Evolutionary conservation across 2,329 filamentous ascomycete species (phyloP).

Genomic region (Trichoderma polysporum): DNA sequence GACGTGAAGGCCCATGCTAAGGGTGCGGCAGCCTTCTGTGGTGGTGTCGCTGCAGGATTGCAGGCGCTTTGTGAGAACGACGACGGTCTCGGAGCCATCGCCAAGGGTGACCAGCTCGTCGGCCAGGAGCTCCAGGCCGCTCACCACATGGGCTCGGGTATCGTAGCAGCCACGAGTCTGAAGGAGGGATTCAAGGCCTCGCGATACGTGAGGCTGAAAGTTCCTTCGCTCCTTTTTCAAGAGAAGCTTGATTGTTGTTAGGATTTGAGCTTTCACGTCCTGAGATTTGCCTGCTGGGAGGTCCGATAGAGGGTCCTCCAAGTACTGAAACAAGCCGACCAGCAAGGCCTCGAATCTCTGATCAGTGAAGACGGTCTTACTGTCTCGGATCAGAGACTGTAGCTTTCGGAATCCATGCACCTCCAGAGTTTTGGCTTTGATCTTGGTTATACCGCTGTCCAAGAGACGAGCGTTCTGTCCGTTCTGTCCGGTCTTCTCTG

Average conservation of each 20-base stretch:
- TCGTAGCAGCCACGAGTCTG: slow-evolving; percentile 66
- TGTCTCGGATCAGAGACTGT: slow-evolving; percentile 70
- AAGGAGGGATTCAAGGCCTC: slow-evolving; percentile 66
- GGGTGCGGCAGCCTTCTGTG: slow-evolving; percentile 49
- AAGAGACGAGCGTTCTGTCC: slow-evolving; percentile 63
- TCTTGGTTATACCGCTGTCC: slow-evolving; percentile 71
- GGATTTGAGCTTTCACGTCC: slow-evolving; percentile 71
- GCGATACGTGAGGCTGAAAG: slow-evolving; percentile 66
- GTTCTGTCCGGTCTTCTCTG: slow-evolving; percentile 54
- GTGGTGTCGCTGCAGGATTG: slow-evolving; percentile 41
- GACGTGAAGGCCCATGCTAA: slow-evolving; percentile 64
- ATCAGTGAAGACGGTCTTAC: slow-evolving; percentile 61
- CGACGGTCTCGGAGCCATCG: slow-evolving; percentile 59
- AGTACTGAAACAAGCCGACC: slow-evolving; percentile 67
- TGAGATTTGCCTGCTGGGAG: slow-evolving; percentile 63
- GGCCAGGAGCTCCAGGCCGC: slow-evolving; percentile 70
- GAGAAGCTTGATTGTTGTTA: slow-evolving; percentile 71
- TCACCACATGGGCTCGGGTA: slow-evolving; percentile 67
- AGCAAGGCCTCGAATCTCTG: slow-evolving; percentile 69
- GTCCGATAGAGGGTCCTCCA: slow-evolving; percentile 59
- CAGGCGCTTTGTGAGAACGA: slow-evolving; percentile 53
- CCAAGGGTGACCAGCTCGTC: slow-evolving; percentile 69
- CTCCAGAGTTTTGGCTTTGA: slow-evolving; percentile 70
- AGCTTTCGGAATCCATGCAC: slow-evolving; percentile 78
- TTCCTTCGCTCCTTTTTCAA: slow-evolving; percentile 65